These are phyloP conservation scores for Hylodesmum podocarpum DNA, from an alignment of 306 rosid species.

Conservation along the genomic window DNA sequence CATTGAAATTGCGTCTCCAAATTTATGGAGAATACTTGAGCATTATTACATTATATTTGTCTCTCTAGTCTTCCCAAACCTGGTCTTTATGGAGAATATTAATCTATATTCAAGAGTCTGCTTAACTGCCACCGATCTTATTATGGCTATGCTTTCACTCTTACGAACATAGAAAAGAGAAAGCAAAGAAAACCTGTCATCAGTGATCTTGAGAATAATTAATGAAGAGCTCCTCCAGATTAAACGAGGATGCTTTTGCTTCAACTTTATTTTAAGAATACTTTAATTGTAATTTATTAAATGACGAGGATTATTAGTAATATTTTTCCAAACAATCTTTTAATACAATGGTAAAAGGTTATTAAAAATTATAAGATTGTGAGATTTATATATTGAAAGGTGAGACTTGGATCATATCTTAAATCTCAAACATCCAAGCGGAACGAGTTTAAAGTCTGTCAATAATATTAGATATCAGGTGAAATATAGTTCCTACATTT, in stretches of 20 bases:
- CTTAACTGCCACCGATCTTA: neutral
- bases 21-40: neutral
- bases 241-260: neutral
- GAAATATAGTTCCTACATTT: too few relatives aligned
- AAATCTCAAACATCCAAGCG: too few relatives aligned
- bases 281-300: neutral
- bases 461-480: too few relatives aligned
- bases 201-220: neutral
- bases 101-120: neutral
- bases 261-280: neutral
- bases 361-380: too few relatives aligned
- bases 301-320: neutral
- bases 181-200: neutral
- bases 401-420: neutral
- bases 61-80: neutral
- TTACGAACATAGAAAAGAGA: neutral
- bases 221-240: neutral
- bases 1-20: neutral
- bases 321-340: neutral
- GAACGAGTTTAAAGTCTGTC: neutral
- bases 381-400: too few relatives aligned
- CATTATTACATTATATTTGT: neutral
- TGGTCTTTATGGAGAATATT: neutral
- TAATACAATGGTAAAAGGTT: too few relatives aligned
- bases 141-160: neutral